Evolutionary conservation across 139 green algal species (phyloP), one percentile per base, ranked within the genome.

Genomic region (Coelastrella sp.): DNA sequence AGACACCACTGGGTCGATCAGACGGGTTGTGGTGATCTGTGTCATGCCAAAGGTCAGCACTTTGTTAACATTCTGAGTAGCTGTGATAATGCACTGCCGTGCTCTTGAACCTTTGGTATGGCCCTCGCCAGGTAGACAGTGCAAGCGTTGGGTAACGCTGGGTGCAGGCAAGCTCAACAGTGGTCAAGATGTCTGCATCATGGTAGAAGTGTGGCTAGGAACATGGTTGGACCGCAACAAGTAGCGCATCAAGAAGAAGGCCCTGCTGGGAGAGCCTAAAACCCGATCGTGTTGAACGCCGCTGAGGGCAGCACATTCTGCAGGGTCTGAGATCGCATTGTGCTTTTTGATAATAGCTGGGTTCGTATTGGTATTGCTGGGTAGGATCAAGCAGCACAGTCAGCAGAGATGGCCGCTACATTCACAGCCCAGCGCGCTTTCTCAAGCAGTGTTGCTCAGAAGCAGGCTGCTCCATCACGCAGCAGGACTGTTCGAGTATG

Each of bases 401-500:
- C 53, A 8, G 71, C 15, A 41, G 48, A 45, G 34, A 81, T 81
- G 73, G 73, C 73, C 32, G 73, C 67, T 51, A 34, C 67, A 51
- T 51, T 67, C 73, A 50, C 48, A 45, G 40, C 57, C 43, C 69
- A 73, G 77, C 32, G 77, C n/a, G 57, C 60, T 57, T 84, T 67
- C 59, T n/a, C 48, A 32, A 53, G 25, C 60, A 38, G 76, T 57
- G 57, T 73, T 38, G 76, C 76, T 8, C 71, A 80, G 41, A 64
- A 81, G 74, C 45, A 53, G 45, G 76, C 76, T 21, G 57, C 35
- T 9, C 1, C 78, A 25, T 45, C 37, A 40, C 48, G 80, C 48
- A 79, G 35, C 48, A 63, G 67, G 32, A 72, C 48, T 41, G 80
- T 86, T 19, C 48, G 66, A 23, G 80, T 86, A 25, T 68, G 63